phyloP scores from a whole-genome alignment of 1,284 basidiomycete species.

The Sporisorium reilianum region DNA sequence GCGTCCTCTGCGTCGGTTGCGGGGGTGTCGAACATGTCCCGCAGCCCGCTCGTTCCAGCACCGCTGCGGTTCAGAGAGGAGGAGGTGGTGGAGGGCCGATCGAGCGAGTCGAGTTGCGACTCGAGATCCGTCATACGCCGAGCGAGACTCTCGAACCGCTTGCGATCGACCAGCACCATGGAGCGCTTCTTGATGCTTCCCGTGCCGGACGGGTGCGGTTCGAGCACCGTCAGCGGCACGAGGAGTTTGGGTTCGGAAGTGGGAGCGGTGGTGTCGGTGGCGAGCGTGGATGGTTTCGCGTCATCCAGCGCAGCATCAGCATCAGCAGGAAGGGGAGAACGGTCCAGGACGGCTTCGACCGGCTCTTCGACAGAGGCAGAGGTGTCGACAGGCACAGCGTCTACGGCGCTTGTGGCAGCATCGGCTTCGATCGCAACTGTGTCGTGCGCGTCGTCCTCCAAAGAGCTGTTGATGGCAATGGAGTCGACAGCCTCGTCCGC shows the following conservation, averaged over 20 bases:
- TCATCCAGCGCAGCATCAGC: background rate
- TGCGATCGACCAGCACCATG: slow-evolving; percentile 62
- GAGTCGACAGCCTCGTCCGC: background rate
- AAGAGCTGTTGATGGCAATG: background rate
- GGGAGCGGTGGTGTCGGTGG: background rate
- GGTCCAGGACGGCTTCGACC: background rate
- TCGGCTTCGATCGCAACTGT: background rate
- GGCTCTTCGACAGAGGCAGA: background rate
- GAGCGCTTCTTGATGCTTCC: slow-evolving; percentile 58
- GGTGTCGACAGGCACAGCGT: background rate
- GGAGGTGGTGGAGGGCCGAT: background rate
- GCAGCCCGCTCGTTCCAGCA: slow-evolving; percentile 6
- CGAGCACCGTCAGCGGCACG: slow-evolving; percentile 52
- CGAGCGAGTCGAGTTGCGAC: slow-evolving; percentile 26
- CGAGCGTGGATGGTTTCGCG: background rate
- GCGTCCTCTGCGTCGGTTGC: slow-evolving; percentile 3
- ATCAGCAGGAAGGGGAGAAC: background rate
- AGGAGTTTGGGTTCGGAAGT: slow-evolving; percentile 19
- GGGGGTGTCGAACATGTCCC: slow-evolving; percentile 19
- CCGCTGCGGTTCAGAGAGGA: background rate
- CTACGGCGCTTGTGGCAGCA: too few relatives aligned
- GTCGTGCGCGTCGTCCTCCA: background rate
- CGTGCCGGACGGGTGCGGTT: slow-evolving; percentile 54
- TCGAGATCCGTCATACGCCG: slow-evolving; percentile 55
- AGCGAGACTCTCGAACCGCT: slow-evolving; percentile 59